Percentiles rank a stretch among this genome's conserved stretches.
Conservation (phyloP, 2,329 filamentous ascomycete genomes). For the Ceratocystis destructans region DNA sequence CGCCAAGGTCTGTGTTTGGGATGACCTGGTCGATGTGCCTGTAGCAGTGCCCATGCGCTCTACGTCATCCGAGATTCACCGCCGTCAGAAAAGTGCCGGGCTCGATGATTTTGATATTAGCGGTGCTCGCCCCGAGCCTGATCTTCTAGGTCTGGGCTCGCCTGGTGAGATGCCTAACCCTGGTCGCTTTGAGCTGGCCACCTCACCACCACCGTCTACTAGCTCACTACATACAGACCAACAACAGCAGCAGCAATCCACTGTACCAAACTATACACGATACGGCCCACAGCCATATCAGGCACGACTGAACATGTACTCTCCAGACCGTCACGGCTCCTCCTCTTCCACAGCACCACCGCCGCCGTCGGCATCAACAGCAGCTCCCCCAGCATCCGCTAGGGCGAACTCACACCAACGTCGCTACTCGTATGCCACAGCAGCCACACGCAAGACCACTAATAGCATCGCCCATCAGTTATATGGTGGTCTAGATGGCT, state of each 20-base stretch:
- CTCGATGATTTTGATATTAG: constrained; percentile 86
- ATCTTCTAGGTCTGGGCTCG: constrained; percentile 55
- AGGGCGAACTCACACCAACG: constrained; percentile 27
- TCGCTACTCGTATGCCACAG: constrained; percentile 40
- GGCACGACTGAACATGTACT: constrained; percentile 31
- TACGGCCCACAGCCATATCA: constrained; percentile 30
- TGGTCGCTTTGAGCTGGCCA: constrained; percentile 57
- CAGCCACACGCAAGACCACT: constrained; percentile 34
- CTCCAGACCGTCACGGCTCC: constrained; percentile 32
- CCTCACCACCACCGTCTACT: constrained; percentile 25
- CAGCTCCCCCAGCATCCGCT: constrained; percentile 26
- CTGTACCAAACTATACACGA: constrained; percentile 14
- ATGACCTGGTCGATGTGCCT: constrained; percentile 90
- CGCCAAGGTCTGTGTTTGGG: constrained; percentile 91
- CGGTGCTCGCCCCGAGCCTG: constrained; percentile 33
- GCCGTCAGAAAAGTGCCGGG: constrained; percentile 37
- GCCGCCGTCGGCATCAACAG: constrained; percentile 23
- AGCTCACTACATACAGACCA: neutral
- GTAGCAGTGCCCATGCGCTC: constrained; percentile 81
- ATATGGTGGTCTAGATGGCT: constrained; percentile 42
- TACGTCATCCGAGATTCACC: constrained; percentile 71
- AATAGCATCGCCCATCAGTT: constrained; percentile 41
- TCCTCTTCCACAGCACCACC: neutral
- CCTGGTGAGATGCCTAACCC: constrained; percentile 58
- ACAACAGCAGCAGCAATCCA: constrained; percentile 5